Evolutionary conservation across 495 filamentous ascomycete genomes (phyloP).

Genomic region (Chaetomidium leptoderma): DNA sequence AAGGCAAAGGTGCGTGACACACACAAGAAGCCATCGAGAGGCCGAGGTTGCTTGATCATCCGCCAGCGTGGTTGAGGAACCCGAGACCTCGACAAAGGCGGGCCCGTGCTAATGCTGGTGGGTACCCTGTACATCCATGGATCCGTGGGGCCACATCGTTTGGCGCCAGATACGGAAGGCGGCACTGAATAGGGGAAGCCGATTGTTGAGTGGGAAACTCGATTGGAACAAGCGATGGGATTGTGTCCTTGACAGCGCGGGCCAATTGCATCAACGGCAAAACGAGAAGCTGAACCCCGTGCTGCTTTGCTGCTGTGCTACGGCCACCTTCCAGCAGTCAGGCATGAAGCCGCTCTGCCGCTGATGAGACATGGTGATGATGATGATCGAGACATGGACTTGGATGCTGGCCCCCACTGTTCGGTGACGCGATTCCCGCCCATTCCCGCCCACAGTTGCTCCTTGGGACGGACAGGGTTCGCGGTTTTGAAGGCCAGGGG

Average conservation of each 20-base stretch:
- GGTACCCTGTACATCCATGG: conserved; percentile 14
- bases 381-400: neutral
- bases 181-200: conserved; percentile 10
- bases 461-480: conserved; percentile 4
- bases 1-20: neutral
- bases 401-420: neutral
- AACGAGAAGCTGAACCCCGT: too few relatives aligned
- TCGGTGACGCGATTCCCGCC: neutral
- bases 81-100: conserved; percentile 20
- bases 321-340: too few relatives aligned
- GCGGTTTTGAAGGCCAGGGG: neutral
- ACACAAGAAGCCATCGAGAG: conserved; percentile 9
- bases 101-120: conserved; percentile 13
- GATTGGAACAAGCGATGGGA: neutral
- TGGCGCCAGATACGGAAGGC: neutral
- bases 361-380: neutral
- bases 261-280: too few relatives aligned
- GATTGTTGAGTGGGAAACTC: neutral
- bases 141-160: neutral
- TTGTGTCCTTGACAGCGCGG: neutral
- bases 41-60: conserved; percentile 5
- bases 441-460: neutral
- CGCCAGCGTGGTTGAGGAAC: conserved; percentile 5
- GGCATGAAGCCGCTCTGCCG: too few relatives aligned
- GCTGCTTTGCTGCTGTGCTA: too few relatives aligned